Evolutionary conservation across 2,329 filamentous ascomycete genomes (phyloP).

Genomic region (Fusarium torreyae): DNA sequence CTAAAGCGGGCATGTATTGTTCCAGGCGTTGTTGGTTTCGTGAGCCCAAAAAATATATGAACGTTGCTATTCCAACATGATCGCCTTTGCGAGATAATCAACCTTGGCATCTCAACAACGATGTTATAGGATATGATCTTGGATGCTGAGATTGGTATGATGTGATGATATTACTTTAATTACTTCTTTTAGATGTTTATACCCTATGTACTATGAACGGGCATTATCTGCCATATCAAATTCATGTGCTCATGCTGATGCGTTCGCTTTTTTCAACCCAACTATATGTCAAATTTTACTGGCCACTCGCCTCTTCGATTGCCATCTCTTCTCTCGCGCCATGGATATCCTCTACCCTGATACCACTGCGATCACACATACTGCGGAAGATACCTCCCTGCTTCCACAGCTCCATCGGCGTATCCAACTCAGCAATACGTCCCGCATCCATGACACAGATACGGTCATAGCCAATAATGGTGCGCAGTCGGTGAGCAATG

Average conservation of each 20-base stretch:
- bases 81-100: too few relatives aligned
- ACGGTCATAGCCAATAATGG: constrained; percentile 93
- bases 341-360: constrained; percentile 71
- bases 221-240: neutral
- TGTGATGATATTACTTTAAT: neutral
- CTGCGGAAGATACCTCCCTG: constrained; percentile 84
- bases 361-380: constrained; percentile 92
- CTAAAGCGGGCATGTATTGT: constrained; percentile 28
- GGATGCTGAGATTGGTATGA: too few relatives aligned
- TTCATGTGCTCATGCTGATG: constrained; percentile 5
- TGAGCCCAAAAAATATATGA: constrained; percentile 16
- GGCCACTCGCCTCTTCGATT: constrained; percentile 20
- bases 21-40: constrained; percentile 36
- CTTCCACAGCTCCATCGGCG: constrained; percentile 81
- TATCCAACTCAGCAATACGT: constrained; percentile 87
- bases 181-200: too few relatives aligned
- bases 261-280: constrained; percentile 1
- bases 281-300: constrained; percentile 3
- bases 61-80: neutral
- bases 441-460: constrained; percentile 98
- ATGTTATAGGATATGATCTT: too few relatives aligned
- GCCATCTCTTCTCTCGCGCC: constrained; percentile 58
- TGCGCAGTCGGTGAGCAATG: constrained; percentile 92
- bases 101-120: too few relatives aligned
- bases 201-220: too few relatives aligned